phyloP scores from a whole-genome alignment of 2,329 filamentous ascomycete species.

The Nothopassalora personata region DNA sequence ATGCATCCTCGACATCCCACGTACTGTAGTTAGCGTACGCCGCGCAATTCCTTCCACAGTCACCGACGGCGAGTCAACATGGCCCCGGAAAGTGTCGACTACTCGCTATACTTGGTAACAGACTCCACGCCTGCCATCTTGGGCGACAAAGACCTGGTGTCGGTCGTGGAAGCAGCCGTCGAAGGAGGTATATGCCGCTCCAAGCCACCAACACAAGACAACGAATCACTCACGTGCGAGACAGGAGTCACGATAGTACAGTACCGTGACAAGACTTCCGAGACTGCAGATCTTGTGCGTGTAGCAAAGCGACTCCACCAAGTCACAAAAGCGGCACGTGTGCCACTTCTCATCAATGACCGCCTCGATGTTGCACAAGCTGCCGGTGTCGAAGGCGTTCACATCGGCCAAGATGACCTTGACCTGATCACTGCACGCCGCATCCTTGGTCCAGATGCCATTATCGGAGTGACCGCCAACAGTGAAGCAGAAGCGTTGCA shows the following conservation, averaged over 20 bases:
- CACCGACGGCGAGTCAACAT: conserved; percentile 6
- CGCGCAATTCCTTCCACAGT: background rate
- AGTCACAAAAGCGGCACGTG: conserved; percentile 60
- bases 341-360: conserved; percentile 90
- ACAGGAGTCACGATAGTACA: conserved; percentile 74
- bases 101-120: conserved; percentile 84
- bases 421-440: conserved; percentile 61
- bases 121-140: conserved; percentile 86
- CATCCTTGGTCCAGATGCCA: conserved; percentile 68
- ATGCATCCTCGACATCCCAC: background rate
- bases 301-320: conserved; percentile 66
- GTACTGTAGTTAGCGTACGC: background rate
- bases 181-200: conserved; percentile 55
- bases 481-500: conserved; percentile 64
- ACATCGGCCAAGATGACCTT: conserved; percentile 93
- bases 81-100: conserved; percentile 51
- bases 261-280: conserved; percentile 80
- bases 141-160: conserved; percentile 61
- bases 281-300: conserved; percentile 65
- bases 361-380: conserved; percentile 83
- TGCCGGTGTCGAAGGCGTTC: conserved; percentile 82
- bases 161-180: conserved; percentile 70
- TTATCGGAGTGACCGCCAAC: conserved; percentile 85
- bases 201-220: background rate
- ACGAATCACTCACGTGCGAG: conserved; percentile 9